Base-by-base conservation (phyloP, 179 eudicot species). In the Camellia oleifera region DNA sequence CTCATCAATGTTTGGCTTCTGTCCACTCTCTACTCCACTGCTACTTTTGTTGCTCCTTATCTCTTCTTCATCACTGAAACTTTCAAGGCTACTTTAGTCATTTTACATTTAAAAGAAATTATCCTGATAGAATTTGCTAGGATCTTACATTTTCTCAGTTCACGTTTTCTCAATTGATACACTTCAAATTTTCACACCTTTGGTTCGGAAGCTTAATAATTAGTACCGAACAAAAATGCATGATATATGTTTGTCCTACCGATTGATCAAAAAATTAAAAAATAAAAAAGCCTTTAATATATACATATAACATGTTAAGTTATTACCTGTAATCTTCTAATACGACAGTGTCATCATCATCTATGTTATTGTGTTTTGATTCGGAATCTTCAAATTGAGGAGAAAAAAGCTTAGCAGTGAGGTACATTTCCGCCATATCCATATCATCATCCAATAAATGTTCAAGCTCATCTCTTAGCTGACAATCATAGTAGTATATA, bases 401-500 rank as follows among this genome's bases (percentile, higher is more conserved):
- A 15, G 2, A 15, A 52, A n/a, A 15, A 65, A 64, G 60, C 79
- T 77, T 77, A 4, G 48, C 61, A 18, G 79, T 65, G n/a, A 77
- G 65, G 65, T 77, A 65, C 71, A 77, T 46, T 45, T 77, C 79
- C 1, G 71, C 58, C 70, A 65, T 77, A 45, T 77, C 61, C 69
- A 62, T 50, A 15, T 77, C 79, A 77, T 77, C 79, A 77, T 77
- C 79, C 57, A 77, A 54, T 14, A 77, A 66, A 7, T 77, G 72
- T 66, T 77, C 79, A 63, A 77, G 72, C 48, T 77, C 79, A 77
- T 77, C 79, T 50, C 72, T 77, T 44, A 77, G 72, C 72, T 77
- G 60, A 5, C 52, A 48, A 4, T 7, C 52, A 48, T 48, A 4
- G 52, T 48, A 32, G 40, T 32, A 32, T 32, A 32, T 1, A 32